A percentile compares a stretch with the other conserved stretches of the same genome.
These are phyloP conservation scores for Venturia asperata DNA, from an alignment of 2,329 filamentous ascomycete genomes.

Conservation along the genomic window DNA sequence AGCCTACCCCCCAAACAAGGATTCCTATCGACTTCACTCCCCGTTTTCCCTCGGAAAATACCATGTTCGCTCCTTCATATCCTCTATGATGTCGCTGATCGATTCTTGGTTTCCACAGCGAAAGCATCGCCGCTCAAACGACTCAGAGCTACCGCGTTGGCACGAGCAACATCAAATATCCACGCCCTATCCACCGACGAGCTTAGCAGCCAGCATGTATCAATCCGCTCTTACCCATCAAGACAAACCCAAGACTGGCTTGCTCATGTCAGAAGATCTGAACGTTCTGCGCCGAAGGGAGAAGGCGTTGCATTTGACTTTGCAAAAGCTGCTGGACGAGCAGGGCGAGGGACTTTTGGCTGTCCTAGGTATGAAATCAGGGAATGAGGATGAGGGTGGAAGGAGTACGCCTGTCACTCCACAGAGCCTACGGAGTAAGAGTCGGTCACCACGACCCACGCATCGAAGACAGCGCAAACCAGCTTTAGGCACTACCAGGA, in stretches of 20 bases:
- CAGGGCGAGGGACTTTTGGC: conserved; percentile 52
- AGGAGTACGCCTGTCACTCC: conserved; percentile 43
- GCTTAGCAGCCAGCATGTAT: conserved; percentile 22
- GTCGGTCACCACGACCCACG: conserved; percentile 47
- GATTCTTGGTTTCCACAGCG: conserved; percentile 6
- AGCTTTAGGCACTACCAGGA: conserved; percentile 56
- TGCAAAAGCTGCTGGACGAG: conserved; percentile 54
- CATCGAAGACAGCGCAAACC: conserved; percentile 43
- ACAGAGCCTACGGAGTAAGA: conserved; percentile 34
- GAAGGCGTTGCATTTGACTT: conserved; percentile 48
- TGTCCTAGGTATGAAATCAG: conserved; percentile 36
- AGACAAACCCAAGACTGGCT: conserved; percentile 18
- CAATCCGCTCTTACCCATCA: conserved; percentile 18
- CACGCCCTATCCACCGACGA: conserved; percentile 21
- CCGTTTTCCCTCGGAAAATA: background rate
- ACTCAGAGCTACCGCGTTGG: conserved; percentile 15
- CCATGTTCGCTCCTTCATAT: background rate
- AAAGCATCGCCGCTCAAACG: conserved; percentile 8
- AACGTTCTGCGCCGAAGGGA: conserved; percentile 47
- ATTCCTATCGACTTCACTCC: too few relatives aligned
- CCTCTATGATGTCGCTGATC: conserved; percentile 2
- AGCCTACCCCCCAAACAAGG: too few relatives aligned
- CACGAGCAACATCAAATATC: background rate
- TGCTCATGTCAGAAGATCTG: conserved; percentile 34
- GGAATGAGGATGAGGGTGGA: conserved; percentile 40